Evolutionary conservation across 768 basidiomycete species (phyloP), one percentile per base, ranked within the genome.

Genomic region (Terana coerulea): DNA sequence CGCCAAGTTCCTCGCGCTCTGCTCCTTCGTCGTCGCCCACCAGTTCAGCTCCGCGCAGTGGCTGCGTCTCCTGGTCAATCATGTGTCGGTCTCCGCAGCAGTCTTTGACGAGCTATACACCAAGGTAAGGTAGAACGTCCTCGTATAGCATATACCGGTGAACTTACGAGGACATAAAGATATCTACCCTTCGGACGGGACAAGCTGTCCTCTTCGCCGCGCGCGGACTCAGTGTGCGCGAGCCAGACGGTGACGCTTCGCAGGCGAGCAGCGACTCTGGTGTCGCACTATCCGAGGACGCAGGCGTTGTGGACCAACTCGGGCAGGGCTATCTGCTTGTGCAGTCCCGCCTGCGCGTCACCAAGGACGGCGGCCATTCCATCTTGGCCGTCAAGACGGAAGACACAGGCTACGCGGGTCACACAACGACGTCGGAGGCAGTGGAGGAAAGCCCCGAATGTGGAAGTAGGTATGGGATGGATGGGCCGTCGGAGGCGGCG

Each of bases 1-100:
- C 2, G 74, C 83, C 0, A 80, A 83, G 0, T 66, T 88, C 4
- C 69, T 89, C 1, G 86, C 86, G 51, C 71, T 88, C 1, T 88
- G 85, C 47, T 79, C 78, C 0, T 68, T 87, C 1, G 67, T 80
- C 0, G 77, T 89, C 19, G 58, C 87, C 1, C 87, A 89, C 55
- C 73, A 86, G 1, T 90, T 90, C 63, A 85, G 85, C 0, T 88
- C 88, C 0, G 83, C 84, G 0, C 72, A 80, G 2, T 89, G 87
- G 87, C 86, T 85, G 81, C 73, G 80, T 0, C 83, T 87, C 54
- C 61, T 89, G 1, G 71, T 76, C 0, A 75, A 81, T 14, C 86
- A 88, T 57, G 83, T 88, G 4, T 80, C 84, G 0, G 81, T 78
- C 0, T 66, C 71, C 3, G 75, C 71, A 0, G 79, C 83, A 24